A percentile compares a stretch with the other conserved stretches of the same genome.
Evolutionary conservation across 352 stramenopile species (phyloP).

Genomic region (Pythium scleroteichum): DNA sequence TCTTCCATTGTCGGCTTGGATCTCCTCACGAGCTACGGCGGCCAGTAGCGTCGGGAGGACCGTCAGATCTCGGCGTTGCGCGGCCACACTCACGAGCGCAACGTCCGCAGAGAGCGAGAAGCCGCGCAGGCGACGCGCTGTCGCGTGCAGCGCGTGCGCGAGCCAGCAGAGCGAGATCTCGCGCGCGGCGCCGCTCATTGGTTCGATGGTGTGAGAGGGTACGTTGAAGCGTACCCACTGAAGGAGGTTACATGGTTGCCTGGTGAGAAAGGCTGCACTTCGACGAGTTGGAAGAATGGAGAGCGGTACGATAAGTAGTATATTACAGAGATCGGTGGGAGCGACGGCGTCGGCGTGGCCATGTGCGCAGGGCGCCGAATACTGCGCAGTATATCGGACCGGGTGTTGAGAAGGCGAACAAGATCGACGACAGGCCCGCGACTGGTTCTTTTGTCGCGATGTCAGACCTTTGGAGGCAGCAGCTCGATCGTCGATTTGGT

Average conservation of each 20-base stretch:
- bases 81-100: slow-evolving; percentile 7
- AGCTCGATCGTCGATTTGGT: slow-evolving; percentile 36
- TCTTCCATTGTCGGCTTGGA: too few species aligned
- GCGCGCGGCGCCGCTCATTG: slow-evolving; percentile 4
- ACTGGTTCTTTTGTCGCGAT: too few species aligned
- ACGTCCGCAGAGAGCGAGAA: slow-evolving; percentile 1
- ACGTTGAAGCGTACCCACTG: background rate
- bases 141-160: slow-evolving; percentile 22
- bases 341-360: too few species aligned
- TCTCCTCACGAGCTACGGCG: background rate
- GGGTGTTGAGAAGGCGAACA: too few species aligned
- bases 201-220: slow-evolving; percentile 3
- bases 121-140: slow-evolving; percentile 11
- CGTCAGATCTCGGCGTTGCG: background rate
- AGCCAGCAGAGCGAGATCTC: slow-evolving; percentile 29
- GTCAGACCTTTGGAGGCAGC: slow-evolving; percentile 28
- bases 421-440: too few species aligned
- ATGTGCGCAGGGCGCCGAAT: too few species aligned
- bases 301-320: background rate
- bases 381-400: too few species aligned
- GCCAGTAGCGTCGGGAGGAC: slow-evolving; percentile 6
- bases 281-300: background rate
- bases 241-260: slow-evolving; percentile 1
- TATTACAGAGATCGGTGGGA: background rate
- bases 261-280: too few species aligned